Evolutionary conservation across 2,329 filamentous ascomycete genomes (phyloP), one percentile per base, ranked within the genome.

Genomic region (Bipolaris oryzae): DNA sequence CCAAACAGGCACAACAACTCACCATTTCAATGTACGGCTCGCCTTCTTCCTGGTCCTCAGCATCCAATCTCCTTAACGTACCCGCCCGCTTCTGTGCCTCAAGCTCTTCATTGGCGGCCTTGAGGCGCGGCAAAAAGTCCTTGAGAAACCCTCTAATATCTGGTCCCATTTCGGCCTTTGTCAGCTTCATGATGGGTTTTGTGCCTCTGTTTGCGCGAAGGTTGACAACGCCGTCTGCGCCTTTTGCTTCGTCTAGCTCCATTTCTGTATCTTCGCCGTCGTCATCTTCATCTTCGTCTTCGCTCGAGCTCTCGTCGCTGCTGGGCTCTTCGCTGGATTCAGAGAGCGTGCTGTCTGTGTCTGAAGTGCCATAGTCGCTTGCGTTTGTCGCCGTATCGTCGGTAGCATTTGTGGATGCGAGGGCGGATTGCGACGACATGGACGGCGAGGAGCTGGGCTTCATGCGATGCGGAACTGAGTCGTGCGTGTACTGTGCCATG

Each of bases 21-120:
- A 77, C 74, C 77, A 78, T 77, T 56, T 79, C 77, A 53, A 78
- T 78, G 45, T 78, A 76, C 34, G 72, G 68, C 33, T 64, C 60
- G 1, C 63, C 64, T 13, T 68, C 73, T 1, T 69, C 69, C n/a
- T 53, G 43, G 15, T 38, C 50, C 9, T 66, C 68, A 41, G 66
- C 69, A 41, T 79, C 69, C 45, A 70, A 64, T 5, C 71, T 67
- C 20, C 65, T 69, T 31, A 80, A 61, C 20, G 70, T 78, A 2
- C 79, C 79, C 0, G 72, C 73, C 25, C 65, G 65, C 34, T 74
- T 72, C 57, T 79, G 75, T 7, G 60, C 65, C 58, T 80, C 77
- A 11, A 81, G 68, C 50, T 76, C 70, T 33, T 75, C 72, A 55
- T 81, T 81, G 9, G 79, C 78, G 18, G 76, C 77, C 52, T 74